Conservation (phyloP, 108 stramenopile genomes). For the Nannochloropsis oceanica region DNA sequence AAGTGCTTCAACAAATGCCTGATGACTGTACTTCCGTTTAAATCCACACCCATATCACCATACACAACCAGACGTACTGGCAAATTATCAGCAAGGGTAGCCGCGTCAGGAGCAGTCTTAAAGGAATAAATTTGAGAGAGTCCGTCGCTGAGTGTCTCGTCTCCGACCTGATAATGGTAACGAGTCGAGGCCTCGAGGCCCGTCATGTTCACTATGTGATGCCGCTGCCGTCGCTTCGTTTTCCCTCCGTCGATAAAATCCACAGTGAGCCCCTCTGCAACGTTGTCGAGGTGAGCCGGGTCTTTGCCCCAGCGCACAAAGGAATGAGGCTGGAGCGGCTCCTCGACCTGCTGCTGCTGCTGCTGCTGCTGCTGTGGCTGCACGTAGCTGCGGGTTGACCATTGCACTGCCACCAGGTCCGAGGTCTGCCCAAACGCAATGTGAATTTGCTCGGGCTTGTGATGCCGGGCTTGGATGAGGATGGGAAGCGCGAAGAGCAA, state of each 20-base stretch:
- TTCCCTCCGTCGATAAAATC: background rate
- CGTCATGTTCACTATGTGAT: slow-evolving; percentile 4
- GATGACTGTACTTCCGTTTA: background rate
- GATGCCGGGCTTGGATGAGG: background rate
- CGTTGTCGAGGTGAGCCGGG: background rate
- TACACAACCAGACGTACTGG: background rate
- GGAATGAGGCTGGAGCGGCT: background rate
- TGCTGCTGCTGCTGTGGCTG: no score
- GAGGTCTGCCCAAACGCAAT: background rate
- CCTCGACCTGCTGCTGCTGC: background rate
- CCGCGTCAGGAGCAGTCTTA: background rate
- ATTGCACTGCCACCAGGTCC: background rate
- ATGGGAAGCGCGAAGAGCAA: background rate
- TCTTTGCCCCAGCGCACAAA: background rate
- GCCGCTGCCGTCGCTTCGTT: background rate
- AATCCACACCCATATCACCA: slow-evolving; percentile 4
- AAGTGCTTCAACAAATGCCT: background rate
- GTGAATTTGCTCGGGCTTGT: background rate
- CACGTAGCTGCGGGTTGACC: background rate
- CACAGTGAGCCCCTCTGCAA: background rate
- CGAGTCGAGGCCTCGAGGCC: background rate
- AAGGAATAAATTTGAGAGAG: background rate
- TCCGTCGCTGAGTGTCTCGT: background rate
- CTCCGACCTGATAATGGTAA: slow-evolving; percentile 3
- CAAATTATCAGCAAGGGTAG: background rate